Percentiles rank a stretch among this genome's conserved stretches.
Evolutionary conservation across 768 basidiomycete species (phyloP).

Genomic region (Trametes coccinea): DNA sequence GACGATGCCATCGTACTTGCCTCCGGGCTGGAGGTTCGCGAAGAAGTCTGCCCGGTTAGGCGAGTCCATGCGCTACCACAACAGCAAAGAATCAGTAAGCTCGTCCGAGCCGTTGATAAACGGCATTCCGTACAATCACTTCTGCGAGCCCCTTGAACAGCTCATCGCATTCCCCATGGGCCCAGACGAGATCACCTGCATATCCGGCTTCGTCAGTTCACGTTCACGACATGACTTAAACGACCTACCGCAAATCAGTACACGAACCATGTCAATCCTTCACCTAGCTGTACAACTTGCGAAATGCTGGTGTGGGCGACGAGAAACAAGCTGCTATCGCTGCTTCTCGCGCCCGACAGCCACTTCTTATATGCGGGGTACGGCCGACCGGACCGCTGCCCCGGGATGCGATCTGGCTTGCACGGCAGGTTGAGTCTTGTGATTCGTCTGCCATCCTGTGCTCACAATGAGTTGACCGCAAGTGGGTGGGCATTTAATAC

Average conservation of each 20-base stretch:
- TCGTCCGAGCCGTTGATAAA: background rate
- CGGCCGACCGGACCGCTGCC: no score
- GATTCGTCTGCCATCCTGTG: no score
- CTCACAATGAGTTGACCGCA: no score
- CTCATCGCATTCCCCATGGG: slow-evolving; percentile 67
- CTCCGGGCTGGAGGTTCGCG: slow-evolving; percentile 57
- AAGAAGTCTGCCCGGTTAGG: slow-evolving; percentile 65
- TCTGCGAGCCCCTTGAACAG: slow-evolving; percentile 71
- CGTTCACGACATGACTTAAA: no score
- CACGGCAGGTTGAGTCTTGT: no score
- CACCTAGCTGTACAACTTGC: background rate
- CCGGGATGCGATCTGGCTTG: no score
- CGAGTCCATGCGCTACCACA: slow-evolving; percentile 22
- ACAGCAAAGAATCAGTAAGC: background rate
- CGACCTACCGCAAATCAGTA: slow-evolving; percentile 25
- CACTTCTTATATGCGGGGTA: no score
- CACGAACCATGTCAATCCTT: slow-evolving; percentile 17
- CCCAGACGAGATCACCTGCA: slow-evolving; percentile 72
- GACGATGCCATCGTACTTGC: slow-evolving; percentile 73
- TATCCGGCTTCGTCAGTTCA: background rate
- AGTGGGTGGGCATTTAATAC: no score
- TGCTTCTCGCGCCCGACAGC: no score
- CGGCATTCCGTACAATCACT: slow-evolving; percentile 61
- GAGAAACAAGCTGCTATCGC: no score
- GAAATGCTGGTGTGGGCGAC: background rate